phyloP scores from a whole-genome alignment of 345 rosid genomes.

The Stellera chamaejasme region DNA sequence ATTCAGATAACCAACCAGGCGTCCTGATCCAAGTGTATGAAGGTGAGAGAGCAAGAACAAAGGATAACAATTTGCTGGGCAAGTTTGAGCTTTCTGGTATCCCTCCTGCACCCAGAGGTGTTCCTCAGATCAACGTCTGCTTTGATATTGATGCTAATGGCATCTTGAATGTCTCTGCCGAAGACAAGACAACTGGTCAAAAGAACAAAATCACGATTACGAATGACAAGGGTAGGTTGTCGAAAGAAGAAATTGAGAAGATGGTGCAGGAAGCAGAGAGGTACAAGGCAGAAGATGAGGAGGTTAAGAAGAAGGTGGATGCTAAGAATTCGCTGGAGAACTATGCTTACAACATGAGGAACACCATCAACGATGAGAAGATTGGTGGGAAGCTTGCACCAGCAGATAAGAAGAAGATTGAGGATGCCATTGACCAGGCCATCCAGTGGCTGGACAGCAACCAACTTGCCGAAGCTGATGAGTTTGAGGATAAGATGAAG shows the following conservation, averaged over 20 bases:
- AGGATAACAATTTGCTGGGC: slow-evolving; percentile 65
- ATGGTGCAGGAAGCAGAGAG: slow-evolving; percentile 81
- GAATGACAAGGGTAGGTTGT: slow-evolving; percentile 64
- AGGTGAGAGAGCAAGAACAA: slow-evolving; percentile 71
- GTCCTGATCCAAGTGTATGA: slow-evolving; percentile 69
- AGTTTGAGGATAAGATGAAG: slow-evolving; percentile 70
- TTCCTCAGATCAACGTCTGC: slow-evolving; percentile 71
- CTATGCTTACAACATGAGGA: slow-evolving; percentile 67
- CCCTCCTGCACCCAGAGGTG: slow-evolving; percentile 79
- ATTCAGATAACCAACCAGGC: slow-evolving; percentile 66
- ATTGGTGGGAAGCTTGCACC: slow-evolving; percentile 46
- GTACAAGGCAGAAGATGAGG: slow-evolving; percentile 69
- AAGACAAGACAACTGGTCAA: slow-evolving; percentile 65
- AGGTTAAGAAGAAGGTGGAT: slow-evolving; percentile 65
- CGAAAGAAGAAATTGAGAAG: slow-evolving; percentile 69
- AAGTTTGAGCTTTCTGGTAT: slow-evolving; percentile 73
- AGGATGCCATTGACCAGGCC: slow-evolving; percentile 61
- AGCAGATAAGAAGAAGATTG: slow-evolving; percentile 67
- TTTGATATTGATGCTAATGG: slow-evolving; percentile 77
- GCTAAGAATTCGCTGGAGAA: slow-evolving; percentile 55
- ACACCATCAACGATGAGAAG: slow-evolving; percentile 61
- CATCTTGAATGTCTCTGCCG: slow-evolving; percentile 67
- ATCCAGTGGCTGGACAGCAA: slow-evolving; percentile 65
- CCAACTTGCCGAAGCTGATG: slow-evolving; percentile 60
- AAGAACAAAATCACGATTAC: slow-evolving; percentile 77